Conservation (phyloP, 2,329 filamentous ascomycete species). For the Microdochium bolleyi region DNA sequence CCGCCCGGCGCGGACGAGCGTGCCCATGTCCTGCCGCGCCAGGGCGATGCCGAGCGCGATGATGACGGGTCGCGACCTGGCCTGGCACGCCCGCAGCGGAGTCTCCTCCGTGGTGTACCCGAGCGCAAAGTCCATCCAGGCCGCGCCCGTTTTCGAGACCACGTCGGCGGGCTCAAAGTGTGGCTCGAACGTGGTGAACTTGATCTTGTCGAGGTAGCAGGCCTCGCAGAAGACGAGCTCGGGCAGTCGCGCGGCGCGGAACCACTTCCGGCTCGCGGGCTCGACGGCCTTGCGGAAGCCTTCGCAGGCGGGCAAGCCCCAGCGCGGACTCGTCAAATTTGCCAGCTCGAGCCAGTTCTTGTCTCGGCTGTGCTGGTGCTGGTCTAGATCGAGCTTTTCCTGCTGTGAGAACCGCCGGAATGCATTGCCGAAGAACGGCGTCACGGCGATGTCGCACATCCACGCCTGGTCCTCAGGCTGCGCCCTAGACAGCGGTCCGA, state of each 20-base stretch:
- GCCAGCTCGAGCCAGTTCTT: slow-evolving; percentile 23
- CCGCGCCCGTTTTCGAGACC: slow-evolving; percentile 3
- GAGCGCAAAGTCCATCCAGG: background rate
- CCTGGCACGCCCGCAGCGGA: background rate
- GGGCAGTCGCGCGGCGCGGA: slow-evolving; percentile 13
- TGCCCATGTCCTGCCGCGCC: background rate
- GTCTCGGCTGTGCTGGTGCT: slow-evolving; percentile 5
- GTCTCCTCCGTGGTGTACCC: background rate
- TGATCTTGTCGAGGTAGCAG: slow-evolving; percentile 25
- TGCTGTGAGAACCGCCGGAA: background rate
- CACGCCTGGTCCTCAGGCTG: background rate
- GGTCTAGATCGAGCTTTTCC: background rate
- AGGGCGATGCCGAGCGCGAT: background rate
- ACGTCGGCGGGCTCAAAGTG: slow-evolving; percentile 13
- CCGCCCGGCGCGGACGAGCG: background rate
- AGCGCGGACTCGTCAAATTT: slow-evolving; percentile 9
- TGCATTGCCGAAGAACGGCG: background rate
- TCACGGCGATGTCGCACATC: background rate
- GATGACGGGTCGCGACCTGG: background rate
- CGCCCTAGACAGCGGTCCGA: slow-evolving; percentile 17
- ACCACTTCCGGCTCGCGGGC: slow-evolving; percentile 17
- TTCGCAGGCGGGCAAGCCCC: slow-evolving; percentile 18
- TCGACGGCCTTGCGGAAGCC: slow-evolving; percentile 10
- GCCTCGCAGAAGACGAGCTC: slow-evolving; percentile 21
- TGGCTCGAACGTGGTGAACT: slow-evolving; percentile 15